Evolutionary conservation across 768 basidiomycete species (phyloP).

Genomic region (Mrakia gelida): DNA sequence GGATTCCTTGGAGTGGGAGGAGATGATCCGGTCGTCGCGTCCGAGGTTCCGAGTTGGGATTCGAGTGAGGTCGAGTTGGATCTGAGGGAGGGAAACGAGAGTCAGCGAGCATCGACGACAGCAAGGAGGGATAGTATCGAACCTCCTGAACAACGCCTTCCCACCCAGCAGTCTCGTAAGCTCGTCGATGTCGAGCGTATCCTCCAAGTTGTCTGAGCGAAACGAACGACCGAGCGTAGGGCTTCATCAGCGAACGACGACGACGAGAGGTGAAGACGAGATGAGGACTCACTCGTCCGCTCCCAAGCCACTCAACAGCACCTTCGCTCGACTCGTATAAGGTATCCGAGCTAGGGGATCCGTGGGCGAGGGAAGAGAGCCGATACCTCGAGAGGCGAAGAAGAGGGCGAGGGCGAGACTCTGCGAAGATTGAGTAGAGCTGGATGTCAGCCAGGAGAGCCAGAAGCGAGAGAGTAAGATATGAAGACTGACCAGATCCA

Average conservation of each 20-base stretch:
- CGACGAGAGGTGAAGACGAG: not conserved
- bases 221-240: not conserved
- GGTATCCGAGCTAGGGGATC: conserved; percentile 40
- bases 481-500: conserved; percentile 65
- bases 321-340: conserved; percentile 71
- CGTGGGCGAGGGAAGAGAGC: conserved; percentile 51
- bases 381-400: conserved; percentile 80
- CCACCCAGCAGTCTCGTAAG: conserved; percentile 67
- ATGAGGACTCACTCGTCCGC: conserved; percentile 66
- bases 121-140: conserved; percentile 13
- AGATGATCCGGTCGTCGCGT: conserved; percentile 88
- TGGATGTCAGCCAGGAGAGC: too few species aligned
- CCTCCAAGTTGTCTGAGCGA: conserved; percentile 66
- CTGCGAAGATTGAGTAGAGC: conserved; percentile 49
- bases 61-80: conserved; percentile 82
- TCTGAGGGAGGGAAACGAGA: conserved; percentile 49
- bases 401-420: conserved; percentile 87
- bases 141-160: conserved; percentile 75
- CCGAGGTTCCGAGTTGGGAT: conserved; percentile 87
- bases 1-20: conserved; percentile 85
- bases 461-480: not conserved
- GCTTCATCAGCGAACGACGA: not conserved
- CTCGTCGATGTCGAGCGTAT: conserved; percentile 80
- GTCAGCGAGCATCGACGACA: not conserved
- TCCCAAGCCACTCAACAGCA: conserved; percentile 84